phyloP scores from a whole-genome alignment of 305 asterid genomes.

The Fraxinus platypoda region DNA sequence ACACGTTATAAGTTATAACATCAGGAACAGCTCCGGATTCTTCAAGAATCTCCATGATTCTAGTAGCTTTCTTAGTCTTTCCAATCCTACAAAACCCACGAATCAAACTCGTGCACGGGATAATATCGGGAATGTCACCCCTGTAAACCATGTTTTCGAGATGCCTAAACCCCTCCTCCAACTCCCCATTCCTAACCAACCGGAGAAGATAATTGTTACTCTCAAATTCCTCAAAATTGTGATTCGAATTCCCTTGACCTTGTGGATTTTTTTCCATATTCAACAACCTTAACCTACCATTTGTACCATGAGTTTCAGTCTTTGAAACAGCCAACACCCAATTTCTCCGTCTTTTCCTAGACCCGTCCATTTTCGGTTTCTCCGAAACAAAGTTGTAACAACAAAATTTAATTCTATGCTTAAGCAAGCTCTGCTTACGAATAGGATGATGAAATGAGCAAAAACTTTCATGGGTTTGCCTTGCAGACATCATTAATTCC shows the following conservation, averaged over 20 bases:
- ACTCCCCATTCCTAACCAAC: constrained; percentile 65
- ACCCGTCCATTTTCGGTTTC: constrained; percentile 23
- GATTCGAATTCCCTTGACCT: constrained; percentile 36
- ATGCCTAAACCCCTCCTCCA: constrained; percentile 72
- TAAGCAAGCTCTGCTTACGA: constrained; percentile 19
- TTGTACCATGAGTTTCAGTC: constrained; percentile 36
- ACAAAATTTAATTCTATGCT: constrained; percentile 23
- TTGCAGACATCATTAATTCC: constrained; percentile 58
- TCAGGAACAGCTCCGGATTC: constrained; percentile 87
- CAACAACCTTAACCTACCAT: constrained; percentile 42
- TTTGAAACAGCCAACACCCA: constrained; percentile 47
- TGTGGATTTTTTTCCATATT: constrained; percentile 35
- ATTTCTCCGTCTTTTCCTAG: constrained; percentile 25
- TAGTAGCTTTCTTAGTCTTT: constrained; percentile 59
- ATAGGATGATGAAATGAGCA: constrained; percentile 34
- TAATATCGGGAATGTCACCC: constrained; percentile 76
- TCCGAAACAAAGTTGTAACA: constrained; percentile 28
- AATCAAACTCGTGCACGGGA: constrained; percentile 76
- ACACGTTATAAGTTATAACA: constrained; percentile 81
- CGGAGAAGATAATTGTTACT: constrained; percentile 65
- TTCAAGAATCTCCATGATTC: constrained; percentile 77
- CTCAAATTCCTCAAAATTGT: constrained; percentile 63
- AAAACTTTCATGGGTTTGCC: constrained; percentile 49
- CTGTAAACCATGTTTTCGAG: constrained; percentile 67
- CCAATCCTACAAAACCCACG: constrained; percentile 77